Evolutionary conservation across 2,329 filamentous ascomycete species (phyloP).

Genomic region (Penicillium sp.): DNA sequence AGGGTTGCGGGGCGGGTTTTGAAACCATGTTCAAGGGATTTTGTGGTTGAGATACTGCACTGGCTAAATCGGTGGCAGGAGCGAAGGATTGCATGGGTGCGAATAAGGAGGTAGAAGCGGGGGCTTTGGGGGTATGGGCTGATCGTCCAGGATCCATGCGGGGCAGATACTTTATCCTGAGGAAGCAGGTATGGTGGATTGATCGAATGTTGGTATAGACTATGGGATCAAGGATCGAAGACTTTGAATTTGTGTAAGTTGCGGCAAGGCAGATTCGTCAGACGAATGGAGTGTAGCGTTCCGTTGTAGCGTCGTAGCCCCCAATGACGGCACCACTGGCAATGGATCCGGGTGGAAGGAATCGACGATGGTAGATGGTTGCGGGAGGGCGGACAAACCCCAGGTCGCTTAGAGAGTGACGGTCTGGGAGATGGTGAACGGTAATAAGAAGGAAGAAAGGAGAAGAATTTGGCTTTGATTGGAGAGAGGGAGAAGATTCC

Average conservation of each 20-base stretch:
- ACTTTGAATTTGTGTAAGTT: neutral
- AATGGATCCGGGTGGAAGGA: constrained; percentile 4
- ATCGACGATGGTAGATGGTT: neutral
- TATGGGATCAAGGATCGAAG: neutral
- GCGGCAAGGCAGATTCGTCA: constrained; percentile 2
- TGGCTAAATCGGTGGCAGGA: constrained; percentile 9
- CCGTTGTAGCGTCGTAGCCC: constrained; percentile 4
- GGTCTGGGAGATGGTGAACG: neutral
- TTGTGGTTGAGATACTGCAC: constrained; percentile 7
- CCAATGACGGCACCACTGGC: constrained; percentile 12
- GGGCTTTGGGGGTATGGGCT: constrained; percentile 15
- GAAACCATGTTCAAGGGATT: constrained; percentile 13
- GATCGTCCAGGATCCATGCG: constrained; percentile 21
- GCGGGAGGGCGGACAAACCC: neutral
- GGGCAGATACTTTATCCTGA: neutral
- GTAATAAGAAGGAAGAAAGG: neutral
- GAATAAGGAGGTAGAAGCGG: constrained; percentile 9
- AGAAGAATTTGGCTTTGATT: neutral
- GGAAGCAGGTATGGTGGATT: neutral
- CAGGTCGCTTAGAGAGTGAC: neutral
- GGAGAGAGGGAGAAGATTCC: neutral
- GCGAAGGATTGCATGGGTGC: constrained; percentile 11
- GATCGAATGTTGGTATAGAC: neutral
- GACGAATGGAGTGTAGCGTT: constrained; percentile 3
- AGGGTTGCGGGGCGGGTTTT: constrained; percentile 11